A percentile compares a stretch with the other conserved stretches of the same genome.
These are phyloP conservation scores for Echinochloa phyllopogon DNA, from an alignment of 176 grass and related monocot genomes.

Conservation along the genomic window DNA sequence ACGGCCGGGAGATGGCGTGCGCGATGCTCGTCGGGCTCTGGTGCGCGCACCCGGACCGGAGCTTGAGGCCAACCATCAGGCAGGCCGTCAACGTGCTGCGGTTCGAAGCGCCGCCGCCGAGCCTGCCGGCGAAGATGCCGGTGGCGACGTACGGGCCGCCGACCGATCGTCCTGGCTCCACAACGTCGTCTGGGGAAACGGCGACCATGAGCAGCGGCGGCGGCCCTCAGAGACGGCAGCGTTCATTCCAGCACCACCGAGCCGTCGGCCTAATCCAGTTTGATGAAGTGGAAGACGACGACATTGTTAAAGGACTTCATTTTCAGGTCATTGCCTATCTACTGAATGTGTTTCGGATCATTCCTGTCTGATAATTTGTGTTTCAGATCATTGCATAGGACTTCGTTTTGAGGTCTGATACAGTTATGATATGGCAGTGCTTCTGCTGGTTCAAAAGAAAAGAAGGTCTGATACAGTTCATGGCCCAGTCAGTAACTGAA, in stretches of 20 bases:
- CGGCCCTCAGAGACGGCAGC: too few relatives aligned
- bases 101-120: neutral
- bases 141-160: neutral
- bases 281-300: neutral
- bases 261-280: neutral
- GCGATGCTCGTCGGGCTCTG: constrained; percentile 53
- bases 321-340: too few relatives aligned
- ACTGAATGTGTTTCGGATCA: too few relatives aligned
- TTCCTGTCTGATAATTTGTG: too few relatives aligned
- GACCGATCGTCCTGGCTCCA: neutral
- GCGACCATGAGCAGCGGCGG: neutral
- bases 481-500: too few relatives aligned
- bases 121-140: constrained; percentile 42
- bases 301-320: too few relatives aligned
- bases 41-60: constrained; percentile 47
- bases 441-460: too few relatives aligned
- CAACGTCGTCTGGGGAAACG: neutral
- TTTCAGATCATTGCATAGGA: too few relatives aligned
- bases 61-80: constrained; percentile 44
- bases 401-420: too few relatives aligned
- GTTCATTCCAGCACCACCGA: neutral
- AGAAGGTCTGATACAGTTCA: too few relatives aligned
- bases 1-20: neutral
- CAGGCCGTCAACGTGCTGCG: constrained; percentile 43
- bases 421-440: too few relatives aligned